Base-by-base conservation (phyloP, 345 rosid species). In the Rhodamnia rubescens region DNA sequence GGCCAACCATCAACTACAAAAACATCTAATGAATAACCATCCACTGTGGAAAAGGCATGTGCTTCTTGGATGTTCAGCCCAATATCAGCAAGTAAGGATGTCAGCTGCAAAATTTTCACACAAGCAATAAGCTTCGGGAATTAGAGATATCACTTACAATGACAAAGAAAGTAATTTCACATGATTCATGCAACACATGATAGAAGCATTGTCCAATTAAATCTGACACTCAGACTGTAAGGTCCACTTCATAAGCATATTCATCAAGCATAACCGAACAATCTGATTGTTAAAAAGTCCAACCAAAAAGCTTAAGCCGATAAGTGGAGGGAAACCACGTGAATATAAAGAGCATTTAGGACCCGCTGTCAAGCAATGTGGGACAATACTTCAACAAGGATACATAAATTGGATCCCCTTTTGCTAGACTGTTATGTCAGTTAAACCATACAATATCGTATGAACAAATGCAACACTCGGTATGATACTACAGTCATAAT, bases 1-100 rank as follows among this genome's bases (percentile, higher is more conserved):
- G 95, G 98, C 99, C 98, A 97, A 90, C 99, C 98, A 86, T 97
- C 99, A 89, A 97, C 98, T 83, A 97, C 98, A 90, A 97, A 97
- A 86, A 96, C 98, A 92, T 97, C 99, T 50, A 97, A 91, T 74
- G 99, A 97, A 90, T 89, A 97, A 83, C 99, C 98, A 87, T 97
- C 98, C 16, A 89, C 92, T 8, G 99, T 96, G 84, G 99, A 97
- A 91, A 97, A 96, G 54, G 92, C 99, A 86, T 97, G 99, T 22
- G 99, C 99, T 91, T 97, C 99, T 90, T 94, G 98, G 90, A 97
- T 97, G 91, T 97, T 97, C 85, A 97, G 92, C 88, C 96, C 99
- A 87, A 95, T 90, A 85, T 97, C 98, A 86, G 98, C 94, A 54
- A 97, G 96, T 86, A 96, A 91, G 78, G 98, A 88, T 85, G 99